These are phyloP conservation scores for Vaccinium myrtillus DNA, from an alignment of 148 eudicot genomes.

Conservation along the genomic window DNA sequence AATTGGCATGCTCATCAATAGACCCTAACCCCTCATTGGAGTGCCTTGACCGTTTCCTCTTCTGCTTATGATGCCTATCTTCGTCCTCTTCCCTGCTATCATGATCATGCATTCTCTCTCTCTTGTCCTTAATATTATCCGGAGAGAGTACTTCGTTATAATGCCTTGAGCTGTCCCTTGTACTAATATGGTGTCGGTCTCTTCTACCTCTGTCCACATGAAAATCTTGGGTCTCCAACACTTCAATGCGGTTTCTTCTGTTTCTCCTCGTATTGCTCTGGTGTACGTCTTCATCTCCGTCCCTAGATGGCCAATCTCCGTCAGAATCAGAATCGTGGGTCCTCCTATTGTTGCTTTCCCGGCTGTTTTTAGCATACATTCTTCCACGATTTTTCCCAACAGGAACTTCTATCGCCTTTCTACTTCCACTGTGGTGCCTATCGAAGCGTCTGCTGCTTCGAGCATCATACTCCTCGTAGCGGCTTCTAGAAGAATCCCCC, in stretches of 20 bases:
- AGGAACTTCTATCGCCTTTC: slow-evolving; percentile 23
- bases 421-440: slow-evolving; percentile 26
- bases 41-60: slow-evolving; percentile 29
- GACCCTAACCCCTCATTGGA: slow-evolving; percentile 12
- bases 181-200: background rate
- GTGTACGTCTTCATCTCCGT: slow-evolving; percentile 15
- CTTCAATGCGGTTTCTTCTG: slow-evolving; percentile 5
- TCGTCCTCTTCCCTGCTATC: slow-evolving; percentile 24
- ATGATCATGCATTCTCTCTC: slow-evolving; percentile 12
- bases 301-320: slow-evolving; percentile 23
- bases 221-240: slow-evolving; percentile 9
- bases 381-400: slow-evolving; percentile 18
- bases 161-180: slow-evolving; percentile 17
- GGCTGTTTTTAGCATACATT: slow-evolving; percentile 23
- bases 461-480: slow-evolving; percentile 42
- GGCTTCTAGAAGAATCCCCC: slow-evolving; percentile 40
- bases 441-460: slow-evolving; percentile 29
- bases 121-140: background rate
- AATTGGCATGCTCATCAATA: slow-evolving; percentile 13
- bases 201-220: slow-evolving; percentile 16
- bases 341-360: slow-evolving; percentile 21
- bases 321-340: slow-evolving; percentile 33
- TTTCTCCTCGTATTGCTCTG: slow-evolving; percentile 14
- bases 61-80: slow-evolving; percentile 3
- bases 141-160: slow-evolving; percentile 3